phyloP scores from a whole-genome alignment of 192 early-diverging fungal genomes.

The Entomortierella beljakovae region DNA sequence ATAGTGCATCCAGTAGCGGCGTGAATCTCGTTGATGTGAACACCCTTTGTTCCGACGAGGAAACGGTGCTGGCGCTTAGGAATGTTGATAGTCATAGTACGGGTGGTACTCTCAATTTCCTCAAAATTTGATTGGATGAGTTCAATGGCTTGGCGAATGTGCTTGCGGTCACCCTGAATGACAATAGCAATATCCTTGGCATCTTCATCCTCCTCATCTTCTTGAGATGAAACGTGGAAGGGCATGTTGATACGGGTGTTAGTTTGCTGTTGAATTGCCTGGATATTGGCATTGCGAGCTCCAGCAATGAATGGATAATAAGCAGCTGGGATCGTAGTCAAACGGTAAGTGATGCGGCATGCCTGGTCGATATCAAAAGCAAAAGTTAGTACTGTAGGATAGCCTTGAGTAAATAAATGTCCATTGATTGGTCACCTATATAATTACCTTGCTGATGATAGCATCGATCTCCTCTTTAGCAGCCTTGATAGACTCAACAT shows the following conservation, averaged over 20 bases:
- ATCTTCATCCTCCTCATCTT: constrained; percentile 53
- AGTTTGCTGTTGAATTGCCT: constrained; percentile 69
- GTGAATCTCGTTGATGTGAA: constrained; percentile 84
- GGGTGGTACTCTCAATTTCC: constrained; percentile 73
- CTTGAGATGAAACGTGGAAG: constrained; percentile 59
- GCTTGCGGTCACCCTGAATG: constrained; percentile 83
- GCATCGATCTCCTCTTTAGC: constrained; percentile 89
- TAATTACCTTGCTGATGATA: constrained; percentile 75
- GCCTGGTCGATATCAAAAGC: constrained; percentile 22
- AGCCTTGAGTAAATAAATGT: not conserved
- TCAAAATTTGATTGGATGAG: constrained; percentile 67
- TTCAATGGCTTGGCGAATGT: constrained; percentile 73
- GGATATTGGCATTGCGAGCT: constrained; percentile 71
- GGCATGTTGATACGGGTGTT: constrained; percentile 86
- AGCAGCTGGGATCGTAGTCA: constrained; percentile 74
- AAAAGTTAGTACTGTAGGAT: no score
- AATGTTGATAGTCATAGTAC: constrained; percentile 74
- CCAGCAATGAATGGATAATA: constrained; percentile 90
- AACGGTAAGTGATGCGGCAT: constrained; percentile 64
- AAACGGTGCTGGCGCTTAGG: constrained; percentile 96
- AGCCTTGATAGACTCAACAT: constrained; percentile 80
- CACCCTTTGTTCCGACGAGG: constrained; percentile 85
- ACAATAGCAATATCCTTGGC: constrained; percentile 65
- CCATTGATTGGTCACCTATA: not conserved
- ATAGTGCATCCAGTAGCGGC: constrained; percentile 91